Base-by-base conservation (phyloP, 2,329 filamentous ascomycete species). In the Penicillium olsonii region DNA sequence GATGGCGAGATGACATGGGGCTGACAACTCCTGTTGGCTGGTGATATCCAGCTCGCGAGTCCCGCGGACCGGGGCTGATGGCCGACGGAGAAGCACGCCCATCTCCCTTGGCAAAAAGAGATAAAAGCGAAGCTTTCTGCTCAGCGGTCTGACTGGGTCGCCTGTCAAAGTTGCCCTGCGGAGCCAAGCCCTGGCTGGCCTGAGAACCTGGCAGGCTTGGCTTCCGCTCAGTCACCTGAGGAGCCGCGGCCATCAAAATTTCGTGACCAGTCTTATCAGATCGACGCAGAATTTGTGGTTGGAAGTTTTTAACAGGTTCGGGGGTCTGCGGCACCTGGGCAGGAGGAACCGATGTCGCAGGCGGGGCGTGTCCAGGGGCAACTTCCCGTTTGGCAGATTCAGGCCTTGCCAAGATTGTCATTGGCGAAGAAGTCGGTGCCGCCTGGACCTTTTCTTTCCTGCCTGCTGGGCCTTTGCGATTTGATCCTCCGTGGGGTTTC, bases 31-130 rank as follows among this genome's bases (percentile, higher is more conserved):
- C 60, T 2, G 67, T 49, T 15, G 58, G 45, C 19, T 62, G 60
- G 9, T 53, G 45, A 9, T 52, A 48, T 4, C 59, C 51, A 7
- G 57, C 50, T 22, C 56, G 53, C 31, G 63, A 46, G 18, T 65
- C 57, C 17, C 59, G 52, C 19, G 60, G 57, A 10, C 45, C 51
- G 24, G 61, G 35, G 20, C 58, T 55, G 11, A 58, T 52, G n/a
- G 57, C 48, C 5, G 57, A 50, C 1, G 66, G 58, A 26, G 65
- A 63, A 24, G 54, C 47, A 31, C 12, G 29, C 12, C 29, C 29
- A 14, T 66, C 45, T 4, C 72, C 62, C 60, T 81, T 82, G 20
- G 81, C 79, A 61, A 89, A 87, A 2, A 89, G 77, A 5, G 84
- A 87, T 11, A 89, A 73, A 4, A 81, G 65, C 3, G 70, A 66